phyloP scores from a whole-genome alignment of 441 rosid species.

The Adansonia gregorii region DNA sequence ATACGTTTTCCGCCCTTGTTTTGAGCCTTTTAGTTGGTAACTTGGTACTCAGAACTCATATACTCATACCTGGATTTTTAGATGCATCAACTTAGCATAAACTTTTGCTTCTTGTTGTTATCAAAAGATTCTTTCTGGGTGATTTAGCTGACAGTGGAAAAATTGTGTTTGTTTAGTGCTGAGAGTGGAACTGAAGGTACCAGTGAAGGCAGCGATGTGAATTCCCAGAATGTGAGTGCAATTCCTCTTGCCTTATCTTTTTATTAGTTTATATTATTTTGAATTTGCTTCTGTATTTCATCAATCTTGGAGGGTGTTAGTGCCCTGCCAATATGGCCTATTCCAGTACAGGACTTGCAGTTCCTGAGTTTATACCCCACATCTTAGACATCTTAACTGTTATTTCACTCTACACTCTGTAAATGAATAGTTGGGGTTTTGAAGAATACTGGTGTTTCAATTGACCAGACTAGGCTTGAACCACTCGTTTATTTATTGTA shows the following conservation, averaged over 20 bases:
- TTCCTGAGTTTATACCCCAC: background rate
- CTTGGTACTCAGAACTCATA: constrained; percentile 6
- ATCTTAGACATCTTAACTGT: background rate
- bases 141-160: constrained; percentile 36
- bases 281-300: constrained; percentile 7
- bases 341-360: constrained; percentile 3
- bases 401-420: background rate
- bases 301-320: constrained; percentile 16
- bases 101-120: constrained; percentile 20
- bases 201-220: constrained; percentile 94
- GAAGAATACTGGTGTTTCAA: background rate
- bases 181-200: constrained; percentile 91
- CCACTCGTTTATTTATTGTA: background rate
- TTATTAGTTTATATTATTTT: constrained; percentile 24
- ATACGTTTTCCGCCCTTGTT: background rate
- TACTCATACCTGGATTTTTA: background rate
- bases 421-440: constrained; percentile 10
- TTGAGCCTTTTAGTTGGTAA: constrained; percentile 2
- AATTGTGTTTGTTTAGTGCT: constrained; percentile 50
- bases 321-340: constrained; percentile 10
- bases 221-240: constrained; percentile 75
- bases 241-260: constrained; percentile 13
- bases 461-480: background rate
- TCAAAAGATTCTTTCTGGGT: constrained; percentile 13
- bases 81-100: constrained; percentile 6